phyloP scores from a whole-genome alignment of 768 basidiomycete genomes.

The Boletellus sp. region DNA sequence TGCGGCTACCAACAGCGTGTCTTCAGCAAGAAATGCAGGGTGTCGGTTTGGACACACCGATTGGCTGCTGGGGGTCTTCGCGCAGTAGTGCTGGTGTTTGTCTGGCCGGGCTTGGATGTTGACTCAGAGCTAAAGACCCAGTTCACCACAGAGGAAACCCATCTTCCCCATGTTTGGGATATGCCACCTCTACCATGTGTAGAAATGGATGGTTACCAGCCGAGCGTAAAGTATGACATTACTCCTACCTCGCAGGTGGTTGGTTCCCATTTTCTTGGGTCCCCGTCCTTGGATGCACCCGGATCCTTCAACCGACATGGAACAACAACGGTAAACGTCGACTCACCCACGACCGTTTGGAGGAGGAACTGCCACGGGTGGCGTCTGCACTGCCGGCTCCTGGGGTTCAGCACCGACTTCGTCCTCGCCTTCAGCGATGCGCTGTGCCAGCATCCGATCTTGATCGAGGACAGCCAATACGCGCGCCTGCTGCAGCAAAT shows the following conservation, averaged over 20 bases:
- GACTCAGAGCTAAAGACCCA: background rate
- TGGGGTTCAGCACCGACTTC: background rate
- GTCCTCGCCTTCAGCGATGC: slow-evolving; percentile 12
- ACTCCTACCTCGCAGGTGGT: slow-evolving; percentile 10
- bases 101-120: background rate
- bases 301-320: background rate
- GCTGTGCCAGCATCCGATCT: slow-evolving; percentile 22
- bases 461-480: slow-evolving; percentile 12
- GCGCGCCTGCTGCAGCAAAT: slow-evolving; percentile 24
- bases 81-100: background rate
- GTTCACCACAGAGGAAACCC: slow-evolving; percentile 16
- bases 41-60: background rate
- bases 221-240: background rate
- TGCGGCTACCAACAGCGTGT: background rate
- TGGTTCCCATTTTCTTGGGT: background rate
- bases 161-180: slow-evolving; percentile 17
- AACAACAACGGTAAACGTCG: background rate
- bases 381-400: background rate
- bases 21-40: background rate
- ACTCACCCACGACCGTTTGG: slow-evolving; percentile 2
- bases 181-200: background rate
- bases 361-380: background rate
- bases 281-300: slow-evolving; percentile 2
- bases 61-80: background rate
- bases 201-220: background rate